phyloP scores from a whole-genome alignment of 331 rosid genomes.

The Phaseolus coccineus region DNA sequence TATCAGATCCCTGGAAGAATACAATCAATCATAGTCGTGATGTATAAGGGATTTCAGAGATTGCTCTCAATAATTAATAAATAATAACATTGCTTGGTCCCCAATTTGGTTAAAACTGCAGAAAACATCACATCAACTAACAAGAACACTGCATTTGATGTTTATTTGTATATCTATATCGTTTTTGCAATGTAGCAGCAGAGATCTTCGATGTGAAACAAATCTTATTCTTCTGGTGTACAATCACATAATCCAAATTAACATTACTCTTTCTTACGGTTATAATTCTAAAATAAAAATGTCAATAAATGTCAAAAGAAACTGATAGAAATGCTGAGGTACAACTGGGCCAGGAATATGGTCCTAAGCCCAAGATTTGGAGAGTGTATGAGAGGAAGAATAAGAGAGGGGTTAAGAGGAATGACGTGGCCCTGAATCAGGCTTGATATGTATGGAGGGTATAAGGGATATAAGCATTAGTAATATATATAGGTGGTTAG shows the following conservation, averaged over 20 bases:
- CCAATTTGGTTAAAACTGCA: neutral
- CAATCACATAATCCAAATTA: neutral
- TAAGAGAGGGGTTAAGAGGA: too few relatives aligned
- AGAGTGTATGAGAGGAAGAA: too few relatives aligned
- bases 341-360: too few relatives aligned
- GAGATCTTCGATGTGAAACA: neutral
- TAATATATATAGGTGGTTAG: too few relatives aligned
- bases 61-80: conserved; percentile 6
- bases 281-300: conserved; percentile 7
- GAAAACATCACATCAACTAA: neutral
- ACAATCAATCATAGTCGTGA: conserved; percentile 6
- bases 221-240: neutral
- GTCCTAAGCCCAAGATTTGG: too few relatives aligned
- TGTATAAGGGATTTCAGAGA: conserved; percentile 17
- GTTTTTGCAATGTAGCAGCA: conserved; percentile 18
- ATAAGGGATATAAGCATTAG: too few relatives aligned
- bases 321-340: too few relatives aligned
- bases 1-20: conserved; percentile 80
- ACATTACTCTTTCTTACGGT: conserved; percentile 4
- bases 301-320: neutral
- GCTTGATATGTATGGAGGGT: too few relatives aligned
- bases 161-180: conserved; percentile 19
- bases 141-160: neutral
- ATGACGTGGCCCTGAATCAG: too few relatives aligned
- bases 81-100: neutral